Evolutionary conservation across 176 grass and related monocot species (phyloP), one percentile per base, ranked within the genome.

Genomic region (Secale cereale): DNA sequence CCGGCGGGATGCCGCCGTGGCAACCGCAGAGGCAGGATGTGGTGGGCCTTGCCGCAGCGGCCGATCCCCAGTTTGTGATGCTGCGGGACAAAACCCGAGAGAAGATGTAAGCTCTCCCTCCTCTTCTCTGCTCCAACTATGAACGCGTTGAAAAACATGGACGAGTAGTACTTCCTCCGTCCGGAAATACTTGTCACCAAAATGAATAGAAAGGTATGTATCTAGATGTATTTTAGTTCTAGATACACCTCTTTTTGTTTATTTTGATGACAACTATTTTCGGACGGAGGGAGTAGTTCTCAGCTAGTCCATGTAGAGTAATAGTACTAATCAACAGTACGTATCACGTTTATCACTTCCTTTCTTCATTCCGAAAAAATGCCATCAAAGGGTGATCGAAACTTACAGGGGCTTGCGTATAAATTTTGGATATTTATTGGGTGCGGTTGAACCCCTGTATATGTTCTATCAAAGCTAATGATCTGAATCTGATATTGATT

Each of bases 91-190:
- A 0, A 27, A 81, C 83, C 89, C 89, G 84, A 4, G 7, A 84
- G 0, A 90, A 68, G 77, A 94, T 98, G 96, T 98, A 91, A 92
- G 85, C 9, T 28, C 43, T 41, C 31, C 13, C 74, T 86, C 43
- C 67, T 91, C 26, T 72, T 72, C 12, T 72, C 37, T 72, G 12
- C 37, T 26, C 75, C 59, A 80, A 66, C 59, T 59, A 50, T 23
- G 20, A 23, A 39, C 13, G 48, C 6, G 16, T 19, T 19, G 48
- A 52, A 52, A 52, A 19, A 52, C 48, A 19, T 17, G 48, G 19
- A 52, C 48, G 16, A 17, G 48, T 19, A 52, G 48, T 52, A 46
- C 14, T 25, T 59, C 37, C 64, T 57, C 60, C 68, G 29, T n/a
- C n/a, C n/a, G n/a, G n/a, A n/a, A n/a, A n/a, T n/a, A n/a, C n/a